Base-by-base conservation (phyloP, 495 filamentous ascomycete genomes). In the Daldinia bambusicola region DNA sequence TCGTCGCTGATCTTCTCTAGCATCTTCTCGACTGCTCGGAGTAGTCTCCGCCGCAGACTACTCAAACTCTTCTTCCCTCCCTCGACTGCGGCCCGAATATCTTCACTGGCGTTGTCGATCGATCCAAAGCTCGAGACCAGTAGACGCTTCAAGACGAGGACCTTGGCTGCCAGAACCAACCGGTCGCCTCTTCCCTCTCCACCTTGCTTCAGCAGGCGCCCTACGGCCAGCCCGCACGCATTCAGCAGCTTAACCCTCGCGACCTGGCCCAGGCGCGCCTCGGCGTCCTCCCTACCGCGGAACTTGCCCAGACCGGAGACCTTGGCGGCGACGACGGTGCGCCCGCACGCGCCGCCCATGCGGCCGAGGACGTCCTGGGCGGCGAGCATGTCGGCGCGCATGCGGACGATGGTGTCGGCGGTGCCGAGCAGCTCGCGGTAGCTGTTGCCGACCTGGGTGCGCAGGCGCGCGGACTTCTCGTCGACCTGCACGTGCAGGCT, bases 381-480 rank as follows among this genome's bases (percentile, higher is more conserved):
- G 14, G 85, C 75, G 55, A 90, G 85, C 80, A 95, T 94, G 67
- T 93, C 87, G 10, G 74, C 79, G 50, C 94, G 90, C 94, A 99
- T 98, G 55, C 88, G 84, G 31, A 98, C 89, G 74, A 99, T 99
- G 26, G 89, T 88, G 76, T 97, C 94, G 32, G 95, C 95, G 0
- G 96, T 98, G 52, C 92, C 92, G 18, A 99, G 89, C 10, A 98
- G 88, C 69, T 97, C 93, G 75, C 95, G 89, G 79, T 99, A 99
- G 77, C 92, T 91, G 63, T 87, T 92, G n/a, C 95, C 96, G 74
- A 98, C 95, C 65, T 97, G 89, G 52, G 91, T 91, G 79, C 95
- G 90, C 79, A 98, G 86, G 75, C 92, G 93, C 76, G 93, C 90
- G 74, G 91, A 91, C 80, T 95, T 97, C 80, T 91, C 93, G 51